phyloP scores from a whole-genome alignment of 352 stramenopile genomes.

The Pythium dissotocum region DNA sequence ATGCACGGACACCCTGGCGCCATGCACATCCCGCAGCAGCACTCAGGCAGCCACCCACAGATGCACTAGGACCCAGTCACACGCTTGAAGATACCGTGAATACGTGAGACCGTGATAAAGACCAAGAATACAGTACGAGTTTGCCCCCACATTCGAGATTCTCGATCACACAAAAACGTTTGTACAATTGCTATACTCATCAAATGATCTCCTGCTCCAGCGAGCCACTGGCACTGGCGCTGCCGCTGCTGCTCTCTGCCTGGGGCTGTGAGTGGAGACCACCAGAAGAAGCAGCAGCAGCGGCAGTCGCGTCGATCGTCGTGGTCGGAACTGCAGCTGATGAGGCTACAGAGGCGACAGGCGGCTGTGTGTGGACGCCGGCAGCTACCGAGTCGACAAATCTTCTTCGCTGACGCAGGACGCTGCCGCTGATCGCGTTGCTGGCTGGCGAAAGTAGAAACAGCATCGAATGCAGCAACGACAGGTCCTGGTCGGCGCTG shows the following conservation, averaged over 20 bases:
- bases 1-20: background rate
- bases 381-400: background rate
- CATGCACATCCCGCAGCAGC: conserved; percentile 1
- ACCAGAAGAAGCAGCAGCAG: no score
- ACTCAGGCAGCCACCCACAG: background rate
- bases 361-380: background rate
- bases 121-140: background rate
- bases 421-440: conserved; percentile 50
- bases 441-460: conserved; percentile 62
- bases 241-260: background rate
- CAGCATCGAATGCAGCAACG: conserved; percentile 57
- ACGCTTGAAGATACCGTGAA: background rate
- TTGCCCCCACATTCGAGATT: background rate
- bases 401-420: conserved; percentile 29
- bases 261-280: background rate
- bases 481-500: conserved; percentile 9
- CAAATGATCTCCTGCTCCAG: background rate
- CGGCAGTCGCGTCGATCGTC: background rate
- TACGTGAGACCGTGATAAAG: background rate
- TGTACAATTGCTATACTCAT: background rate
- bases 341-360: no score
- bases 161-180: background rate
- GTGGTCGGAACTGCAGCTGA: background rate
- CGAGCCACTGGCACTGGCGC: background rate
- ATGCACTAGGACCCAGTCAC: background rate